Evolutionary conservation across 192 early-diverging fungal genomes (phyloP), one percentile per base, ranked within the genome.

Genomic region (Linnemannia elongata): DNA sequence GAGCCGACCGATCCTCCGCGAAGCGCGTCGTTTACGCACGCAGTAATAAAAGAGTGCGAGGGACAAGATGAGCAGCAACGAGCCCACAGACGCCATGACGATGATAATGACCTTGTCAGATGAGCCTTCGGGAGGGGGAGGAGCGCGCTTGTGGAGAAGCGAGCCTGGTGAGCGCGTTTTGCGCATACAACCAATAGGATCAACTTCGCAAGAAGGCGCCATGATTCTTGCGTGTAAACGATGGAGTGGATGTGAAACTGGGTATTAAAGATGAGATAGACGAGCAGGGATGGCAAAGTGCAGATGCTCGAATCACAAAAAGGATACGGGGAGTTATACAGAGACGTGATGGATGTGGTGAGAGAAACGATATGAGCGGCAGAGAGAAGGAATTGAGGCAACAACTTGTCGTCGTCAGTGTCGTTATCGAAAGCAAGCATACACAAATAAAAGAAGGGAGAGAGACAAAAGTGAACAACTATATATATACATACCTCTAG

Each of bases 1-100:
- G n/a, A 85, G 69, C 47, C 80, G 83, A n/a, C 83, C 83, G 57
- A 85, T 85, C 33, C 78, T 66, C 5, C 77, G 66, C 4, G 83
- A 85, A 38, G 83, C 83, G 13, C 83, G 77, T 42, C 83, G 63
- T 52, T 75, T 75, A 33, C 83, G 83, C 49, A 85, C 73, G 54
- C 83, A 85, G 63, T 66, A 79, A 36, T 80, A 85, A 36, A 85
- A 76, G 18, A 85, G 36, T 27, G 74, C 66, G 30, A 85, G 78
- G 9, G 74, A 33, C 8, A 85, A 69, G 69, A 85, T 42, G 36
- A 85, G 52, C 6, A 79, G 30, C 24, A 85, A 13, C 12, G 83
- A 72, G 27, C 83, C 83, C 13, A 72, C 83, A 13, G 63, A 41
- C 0, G 78, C 77, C 12, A 30, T 47, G n/a, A 66, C 69, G n/a